Percentiles rank a stretch among this genome's conserved stretches.
Conservation (phyloP, 495 filamentous ascomycete species). For the Trichoderma reesei region DNA sequence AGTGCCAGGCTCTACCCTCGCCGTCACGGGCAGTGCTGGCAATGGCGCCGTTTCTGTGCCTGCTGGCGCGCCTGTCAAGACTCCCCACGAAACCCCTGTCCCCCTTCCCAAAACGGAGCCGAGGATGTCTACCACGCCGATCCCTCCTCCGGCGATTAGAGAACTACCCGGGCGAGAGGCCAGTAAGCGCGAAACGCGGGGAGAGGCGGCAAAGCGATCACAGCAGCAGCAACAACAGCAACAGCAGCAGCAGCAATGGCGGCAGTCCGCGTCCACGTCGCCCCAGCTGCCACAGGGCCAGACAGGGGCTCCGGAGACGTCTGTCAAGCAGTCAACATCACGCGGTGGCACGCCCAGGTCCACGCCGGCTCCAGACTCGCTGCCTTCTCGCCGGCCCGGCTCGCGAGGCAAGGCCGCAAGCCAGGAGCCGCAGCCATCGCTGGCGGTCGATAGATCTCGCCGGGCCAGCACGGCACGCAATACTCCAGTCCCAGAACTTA, state of each 20-base stretch:
- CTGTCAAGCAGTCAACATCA: constrained; percentile 6
- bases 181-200: constrained; percentile 10
- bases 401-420: constrained; percentile 42
- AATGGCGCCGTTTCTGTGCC: background rate
- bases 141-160: constrained; percentile 22
- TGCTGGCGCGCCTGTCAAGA: constrained; percentile 20
- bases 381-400: constrained; percentile 27
- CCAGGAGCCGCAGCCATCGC: constrained; percentile 34
- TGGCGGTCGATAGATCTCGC: constrained; percentile 41
- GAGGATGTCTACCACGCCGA: constrained; percentile 25
- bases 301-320: background rate
- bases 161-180: constrained; percentile 6
- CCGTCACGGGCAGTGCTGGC: background rate
- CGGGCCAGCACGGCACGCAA: constrained; percentile 48
- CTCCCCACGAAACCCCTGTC: constrained; percentile 22
- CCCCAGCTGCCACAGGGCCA: background rate
- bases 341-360: constrained; percentile 7
- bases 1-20: constrained; percentile 18
- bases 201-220: constrained; percentile 11
- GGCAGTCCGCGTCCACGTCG: constrained; percentile 2
- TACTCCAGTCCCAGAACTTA: constrained; percentile 41
- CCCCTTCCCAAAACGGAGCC: constrained; percentile 15
- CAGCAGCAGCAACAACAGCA: background rate
- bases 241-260: background rate
- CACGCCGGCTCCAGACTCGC: constrained; percentile 3